phyloP scores from a whole-genome alignment of 257 asterid genomes.

The Solanum peruvianum region DNA sequence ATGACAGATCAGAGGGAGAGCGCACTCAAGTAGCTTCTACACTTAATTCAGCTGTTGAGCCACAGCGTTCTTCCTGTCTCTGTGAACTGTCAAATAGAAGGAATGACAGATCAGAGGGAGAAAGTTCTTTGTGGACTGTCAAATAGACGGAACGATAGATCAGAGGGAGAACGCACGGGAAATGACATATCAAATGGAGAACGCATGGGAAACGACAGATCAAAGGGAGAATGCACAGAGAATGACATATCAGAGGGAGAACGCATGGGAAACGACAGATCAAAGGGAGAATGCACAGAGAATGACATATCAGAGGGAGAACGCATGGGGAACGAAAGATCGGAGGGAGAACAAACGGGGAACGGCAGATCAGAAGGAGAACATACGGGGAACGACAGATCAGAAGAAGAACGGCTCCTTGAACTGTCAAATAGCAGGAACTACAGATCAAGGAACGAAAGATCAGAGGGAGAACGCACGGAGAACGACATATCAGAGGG shows the following conservation, averaged over 20 bases:
- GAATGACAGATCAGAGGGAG: not conserved
- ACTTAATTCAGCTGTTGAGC: slow-evolving; percentile 5
- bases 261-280: not conserved
- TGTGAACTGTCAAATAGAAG: not conserved
- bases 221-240: not conserved
- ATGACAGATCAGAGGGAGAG: not conserved
- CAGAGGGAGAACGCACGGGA: not conserved
- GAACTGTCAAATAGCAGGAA: too few relatives aligned
- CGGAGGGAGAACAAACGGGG: not conserved
- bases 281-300: not conserved
- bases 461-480: not conserved
- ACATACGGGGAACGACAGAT: not conserved
- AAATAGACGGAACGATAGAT: not conserved
- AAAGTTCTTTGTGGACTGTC: not conserved
- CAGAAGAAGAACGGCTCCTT: not conserved
- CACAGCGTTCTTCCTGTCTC: slow-evolving; percentile 4
- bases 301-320: not conserved
- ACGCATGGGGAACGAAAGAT: not conserved
- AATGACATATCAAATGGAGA: not conserved
- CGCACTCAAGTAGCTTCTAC: not conserved
- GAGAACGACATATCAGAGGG: not conserved
- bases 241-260: not conserved
- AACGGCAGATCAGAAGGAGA: not conserved
- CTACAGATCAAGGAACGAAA: too few relatives aligned
- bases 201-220: not conserved